A percentile compares a stretch with the other conserved stretches of the same genome.
Evolutionary conservation across 176 grass and related monocot species (phyloP).

Genomic region (Secale cereale): DNA sequence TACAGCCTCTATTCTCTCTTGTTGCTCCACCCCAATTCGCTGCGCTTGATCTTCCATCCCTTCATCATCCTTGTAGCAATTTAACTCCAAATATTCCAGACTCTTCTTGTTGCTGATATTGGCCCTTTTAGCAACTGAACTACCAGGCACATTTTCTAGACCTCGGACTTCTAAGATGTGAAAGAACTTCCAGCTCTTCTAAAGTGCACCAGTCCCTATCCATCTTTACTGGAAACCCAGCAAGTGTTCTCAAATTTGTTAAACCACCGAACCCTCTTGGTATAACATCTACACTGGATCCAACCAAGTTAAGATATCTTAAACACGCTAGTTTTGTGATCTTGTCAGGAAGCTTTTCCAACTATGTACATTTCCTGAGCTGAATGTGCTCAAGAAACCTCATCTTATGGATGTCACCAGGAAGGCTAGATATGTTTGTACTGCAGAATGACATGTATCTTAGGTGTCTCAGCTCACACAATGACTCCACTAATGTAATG

Average conservation of each 20-base stretch:
- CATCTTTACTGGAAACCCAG: not conserved
- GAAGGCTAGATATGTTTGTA: not conserved
- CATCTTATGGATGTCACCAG: not conserved
- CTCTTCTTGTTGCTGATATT: not conserved
- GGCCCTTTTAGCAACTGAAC: too few relatives aligned
- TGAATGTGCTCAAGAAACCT: constrained; percentile 9
- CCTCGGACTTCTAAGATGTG: not conserved
- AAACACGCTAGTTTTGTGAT: not conserved
- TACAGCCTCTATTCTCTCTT: not conserved
- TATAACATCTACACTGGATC: not conserved
- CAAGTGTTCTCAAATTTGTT: not conserved
- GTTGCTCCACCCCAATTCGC: not conserved
- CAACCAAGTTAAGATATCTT: not conserved
- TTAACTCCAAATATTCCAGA: not conserved
- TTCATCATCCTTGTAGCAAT: not conserved
- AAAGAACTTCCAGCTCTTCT: not conserved
- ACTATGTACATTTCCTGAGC: not conserved
- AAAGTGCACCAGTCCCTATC: not conserved
- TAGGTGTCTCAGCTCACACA: constrained; percentile 7
- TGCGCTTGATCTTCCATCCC: not conserved
- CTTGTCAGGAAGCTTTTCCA: not conserved
- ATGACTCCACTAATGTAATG: not conserved
- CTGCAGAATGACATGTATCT: not conserved
- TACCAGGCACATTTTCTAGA: not conserved
- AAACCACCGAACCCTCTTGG: not conserved